Percentiles rank a stretch among this genome's conserved stretches.
phyloP scores from a whole-genome alignment of 345 rosid species.

The Camelina sativa region DNA sequence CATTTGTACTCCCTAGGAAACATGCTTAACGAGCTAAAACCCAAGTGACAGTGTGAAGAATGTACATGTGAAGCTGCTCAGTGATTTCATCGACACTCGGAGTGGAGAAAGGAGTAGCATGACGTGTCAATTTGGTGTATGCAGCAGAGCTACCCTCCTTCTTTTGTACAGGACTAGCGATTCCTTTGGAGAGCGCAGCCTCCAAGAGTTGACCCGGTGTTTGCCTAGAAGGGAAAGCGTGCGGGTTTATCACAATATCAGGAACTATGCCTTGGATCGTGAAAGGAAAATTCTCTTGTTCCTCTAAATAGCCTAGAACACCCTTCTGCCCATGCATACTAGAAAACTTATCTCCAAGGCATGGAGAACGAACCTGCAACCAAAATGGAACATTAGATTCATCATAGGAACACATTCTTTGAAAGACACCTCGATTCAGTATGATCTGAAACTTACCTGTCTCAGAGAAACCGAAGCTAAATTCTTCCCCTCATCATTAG shows the following conservation, averaged over 20 bases:
- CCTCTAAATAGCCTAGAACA: slow-evolving; percentile 84
- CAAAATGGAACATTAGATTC: neutral
- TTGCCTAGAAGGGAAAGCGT: slow-evolving; percentile 93
- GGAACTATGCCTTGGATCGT: slow-evolving; percentile 94
- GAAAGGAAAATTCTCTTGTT: slow-evolving; percentile 92
- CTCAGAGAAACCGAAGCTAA: slow-evolving; percentile 84
- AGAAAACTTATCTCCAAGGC: slow-evolving; percentile 93
- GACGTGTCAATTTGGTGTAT: slow-evolving; percentile 58
- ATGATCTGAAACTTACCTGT: slow-evolving; percentile 59
- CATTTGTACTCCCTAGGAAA: slow-evolving; percentile 1
- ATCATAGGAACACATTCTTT: neutral
- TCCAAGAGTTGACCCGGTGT: slow-evolving; percentile 94
- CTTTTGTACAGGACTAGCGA: slow-evolving; percentile 58
- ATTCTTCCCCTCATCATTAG: slow-evolving; percentile 92
- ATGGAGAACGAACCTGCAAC: slow-evolving; percentile 77
- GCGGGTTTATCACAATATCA: slow-evolving; percentile 87
- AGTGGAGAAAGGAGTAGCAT: slow-evolving; percentile 92
- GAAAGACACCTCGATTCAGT: slow-evolving; percentile 27
- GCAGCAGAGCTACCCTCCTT: slow-evolving; percentile 46
- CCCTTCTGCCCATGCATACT: slow-evolving; percentile 99
- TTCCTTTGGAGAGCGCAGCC: slow-evolving; percentile 90
- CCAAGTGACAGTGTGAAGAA: slow-evolving; percentile 2
- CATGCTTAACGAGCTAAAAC: neutral
- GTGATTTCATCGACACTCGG: slow-evolving; percentile 71
- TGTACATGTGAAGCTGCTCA: slow-evolving; percentile 85